Evolutionary conservation across 441 rosid species (phyloP).

Genomic region (Populus hybrid): DNA sequence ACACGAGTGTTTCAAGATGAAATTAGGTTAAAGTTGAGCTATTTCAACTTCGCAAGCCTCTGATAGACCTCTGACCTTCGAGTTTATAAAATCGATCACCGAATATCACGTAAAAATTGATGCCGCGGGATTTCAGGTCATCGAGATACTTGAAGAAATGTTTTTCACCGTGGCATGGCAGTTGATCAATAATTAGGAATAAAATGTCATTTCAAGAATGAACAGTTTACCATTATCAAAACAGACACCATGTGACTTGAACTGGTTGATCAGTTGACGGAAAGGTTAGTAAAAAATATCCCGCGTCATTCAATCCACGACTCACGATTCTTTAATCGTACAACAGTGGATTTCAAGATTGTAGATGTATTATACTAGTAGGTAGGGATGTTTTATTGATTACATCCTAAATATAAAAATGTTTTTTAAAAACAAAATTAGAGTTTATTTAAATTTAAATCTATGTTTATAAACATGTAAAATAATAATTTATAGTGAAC

Average conservation of each 20-base stretch:
- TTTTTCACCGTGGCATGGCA: background rate
- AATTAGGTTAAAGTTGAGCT: no score
- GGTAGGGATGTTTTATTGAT: background rate
- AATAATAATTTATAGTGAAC: fast-evolving
- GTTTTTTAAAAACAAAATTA: no score
- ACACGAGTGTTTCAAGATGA: no score
- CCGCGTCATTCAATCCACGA: background rate
- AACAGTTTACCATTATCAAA: background rate
- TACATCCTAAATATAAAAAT: no score
- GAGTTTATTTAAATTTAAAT: no score
- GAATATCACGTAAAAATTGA: background rate
- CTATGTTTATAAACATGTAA: fast-evolving
- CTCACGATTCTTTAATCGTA: no score
- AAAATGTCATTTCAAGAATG: background rate
- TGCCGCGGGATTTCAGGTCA: background rate
- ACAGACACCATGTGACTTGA: background rate
- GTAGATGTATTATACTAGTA: background rate
- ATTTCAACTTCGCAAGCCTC: background rate
- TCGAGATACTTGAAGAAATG: background rate
- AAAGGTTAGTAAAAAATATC: no score
- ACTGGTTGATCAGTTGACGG: background rate
- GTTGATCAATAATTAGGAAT: background rate
- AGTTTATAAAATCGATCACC: no score
- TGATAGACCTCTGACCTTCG: background rate
- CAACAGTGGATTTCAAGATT: background rate